Evolutionary conservation across 2,329 filamentous ascomycete genomes (phyloP), one percentile per base, ranked within the genome.

Genomic region (Arthrobotrys conoides): DNA sequence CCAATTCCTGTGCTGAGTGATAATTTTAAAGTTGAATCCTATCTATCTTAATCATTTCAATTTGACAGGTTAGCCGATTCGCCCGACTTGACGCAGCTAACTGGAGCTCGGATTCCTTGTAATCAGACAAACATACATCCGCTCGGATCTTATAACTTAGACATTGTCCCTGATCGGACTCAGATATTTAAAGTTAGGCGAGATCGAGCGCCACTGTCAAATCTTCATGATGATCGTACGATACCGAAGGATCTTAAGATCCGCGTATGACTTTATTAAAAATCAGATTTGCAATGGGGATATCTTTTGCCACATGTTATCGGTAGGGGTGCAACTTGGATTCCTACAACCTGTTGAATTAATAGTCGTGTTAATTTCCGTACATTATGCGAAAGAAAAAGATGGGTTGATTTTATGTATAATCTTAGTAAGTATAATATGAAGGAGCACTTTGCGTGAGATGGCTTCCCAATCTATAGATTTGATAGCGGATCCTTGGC

Each of bases 11-110:
- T 61, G 33, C 41, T 12, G 14, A 61, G 22, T 14, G 18, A 9
- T 61, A 18, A 24, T n/a, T 24, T 61, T 61, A 59, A 59, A 59
- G 18, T 61, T 61, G 57, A 44, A 41, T 61, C 57, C 36, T 44
- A 61, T 12, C 36, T 44, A 61, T 12, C 16, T 2, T 24, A 18
- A 44, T 16, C 16, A n/a, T 20, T 20, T 27, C 18, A 41, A 27
- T 44, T n/a, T 12, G 14, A 41, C n/a, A 16, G 53, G 4, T 44
- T n/a, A 44, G 24, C 20, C 57, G 57, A 36, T 61, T 44, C 30
- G 57, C 36, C 57, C n/a, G n/a, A n/a, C n/a, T n/a, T 61, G 36
- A 18, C 36, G 16, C 48, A 51, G 48, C 48, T 51, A 8, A 1
- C 44, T 61, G 36, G 36, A 9, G 14, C 33, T 27, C 57, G 20